Evolutionary conservation across 139 green algal genomes (phyloP), one percentile per base, ranked within the genome.

Genomic region (Diplosphaera chodatii): DNA sequence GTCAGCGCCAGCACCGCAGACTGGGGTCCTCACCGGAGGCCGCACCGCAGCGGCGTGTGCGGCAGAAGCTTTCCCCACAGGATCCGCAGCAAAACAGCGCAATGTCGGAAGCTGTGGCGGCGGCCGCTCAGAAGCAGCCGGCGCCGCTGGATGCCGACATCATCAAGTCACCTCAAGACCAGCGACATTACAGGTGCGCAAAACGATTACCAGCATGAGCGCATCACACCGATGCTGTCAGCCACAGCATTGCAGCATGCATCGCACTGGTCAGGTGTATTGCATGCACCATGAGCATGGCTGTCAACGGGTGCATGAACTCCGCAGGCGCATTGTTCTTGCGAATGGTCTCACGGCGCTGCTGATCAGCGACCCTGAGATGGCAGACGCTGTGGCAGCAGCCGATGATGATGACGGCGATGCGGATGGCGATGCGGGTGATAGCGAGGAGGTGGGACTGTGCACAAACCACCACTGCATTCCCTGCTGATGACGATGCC

Each of bases 281-380:
- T 48, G 37, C 37, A 10, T 48, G 8, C 37, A 48, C 8, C 6
- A 48, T 48, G 37, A 59, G 48, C 16, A 23, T n/a, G 25, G 4
- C 18, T 5, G 18, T 59, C 48, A 59, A 27, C 16, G 4, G 16
- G 92, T 97, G 71, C 82, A 83, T 69, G 84, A 85, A 32, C 1
- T 64, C 31, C 97, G 96, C 64, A 80, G 82, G 1, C 71, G 81
- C 1, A 20, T 96, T 1, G 63, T 71, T 8, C 74, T 98, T 15
- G 22, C 66, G 4, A 98, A 98, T 73, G 89, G 90, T 0, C 40
- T 98, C 4, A 55, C 67, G 0, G 86, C 84, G 8, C 67, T 98
- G 34, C 76, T 98, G 5, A 93, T 98, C 28, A 81, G 87, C 73
- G 94, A 98, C 69, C 91, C 91, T 0, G 84, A 97, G 32, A 95